phyloP scores from a whole-genome alignment of 768 basidiomycete species.

The Lactarius tabidus region DNA sequence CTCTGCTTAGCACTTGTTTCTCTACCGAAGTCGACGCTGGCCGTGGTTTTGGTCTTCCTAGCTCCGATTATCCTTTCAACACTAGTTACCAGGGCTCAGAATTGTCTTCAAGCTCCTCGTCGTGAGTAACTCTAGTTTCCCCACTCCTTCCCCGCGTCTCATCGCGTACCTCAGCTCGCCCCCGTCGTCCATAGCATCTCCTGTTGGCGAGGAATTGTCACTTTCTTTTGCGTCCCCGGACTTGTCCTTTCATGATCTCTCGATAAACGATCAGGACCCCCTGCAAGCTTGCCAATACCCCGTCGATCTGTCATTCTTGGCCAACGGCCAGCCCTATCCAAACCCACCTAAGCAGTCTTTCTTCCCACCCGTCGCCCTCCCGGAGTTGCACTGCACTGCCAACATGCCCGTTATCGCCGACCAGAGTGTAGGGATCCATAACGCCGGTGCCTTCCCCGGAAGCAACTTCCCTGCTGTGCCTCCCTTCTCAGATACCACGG shows the following conservation, averaged over 20 bases:
- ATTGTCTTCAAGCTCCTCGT: not conserved
- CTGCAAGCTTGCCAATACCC: not conserved
- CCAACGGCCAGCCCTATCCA: not conserved
- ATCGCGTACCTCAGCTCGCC: not conserved
- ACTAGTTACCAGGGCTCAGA: not conserved
- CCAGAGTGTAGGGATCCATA: not conserved
- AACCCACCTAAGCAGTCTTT: not conserved
- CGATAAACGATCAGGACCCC: not conserved
- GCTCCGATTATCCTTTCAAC: not conserved
- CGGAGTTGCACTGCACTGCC: not conserved
- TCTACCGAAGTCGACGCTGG: not conserved
- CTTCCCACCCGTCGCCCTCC: not conserved
- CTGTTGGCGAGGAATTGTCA: not conserved
- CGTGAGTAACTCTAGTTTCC: slow-evolving; percentile 2
- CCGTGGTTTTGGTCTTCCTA: not conserved
- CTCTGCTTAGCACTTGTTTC: not conserved
- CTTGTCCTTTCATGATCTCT: not conserved
- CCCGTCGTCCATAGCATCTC: slow-evolving; percentile 10
- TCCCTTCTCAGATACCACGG: not conserved
- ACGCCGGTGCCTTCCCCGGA: not conserved
- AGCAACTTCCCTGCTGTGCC: not conserved
- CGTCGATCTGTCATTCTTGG: not conserved
- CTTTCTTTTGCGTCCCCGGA: not conserved
- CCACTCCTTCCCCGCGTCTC: not conserved
- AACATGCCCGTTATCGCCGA: not conserved